Conservation (phyloP, 169 alveolate genomes). For the Plasmodium ovale region DNA sequence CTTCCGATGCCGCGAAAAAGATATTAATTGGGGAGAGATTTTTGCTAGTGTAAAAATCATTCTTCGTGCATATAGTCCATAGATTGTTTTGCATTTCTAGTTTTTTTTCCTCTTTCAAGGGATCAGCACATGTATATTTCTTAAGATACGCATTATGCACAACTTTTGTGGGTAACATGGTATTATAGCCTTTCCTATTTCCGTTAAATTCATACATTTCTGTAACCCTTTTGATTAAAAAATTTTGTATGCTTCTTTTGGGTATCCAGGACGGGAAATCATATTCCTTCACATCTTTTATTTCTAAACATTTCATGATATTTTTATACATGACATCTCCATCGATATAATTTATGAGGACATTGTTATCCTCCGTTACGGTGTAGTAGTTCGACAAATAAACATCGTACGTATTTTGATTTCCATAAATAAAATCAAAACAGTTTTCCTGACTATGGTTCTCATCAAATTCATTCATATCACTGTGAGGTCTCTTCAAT, state of each 20-base stretch:
- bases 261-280: constrained; percentile 77
- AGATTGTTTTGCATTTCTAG: constrained; percentile 15
- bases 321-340: constrained; percentile 68
- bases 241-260: constrained; percentile 55
- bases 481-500: background rate
- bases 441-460: background rate
- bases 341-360: constrained; percentile 56
- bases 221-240: constrained; percentile 38
- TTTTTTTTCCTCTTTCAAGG: background rate
- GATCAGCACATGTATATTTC: background rate
- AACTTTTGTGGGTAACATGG: background rate
- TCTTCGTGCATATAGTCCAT: constrained; percentile 42
- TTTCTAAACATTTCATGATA: constrained; percentile 67
- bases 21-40: constrained; percentile 28
- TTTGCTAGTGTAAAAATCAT: constrained; percentile 11
- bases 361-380: constrained; percentile 51
- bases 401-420: constrained; percentile 71
- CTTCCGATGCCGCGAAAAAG: background rate
- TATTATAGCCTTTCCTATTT: background rate
- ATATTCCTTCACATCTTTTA: constrained; percentile 17
- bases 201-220: constrained; percentile 30
- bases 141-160: background rate
- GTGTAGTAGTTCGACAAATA: constrained; percentile 55
- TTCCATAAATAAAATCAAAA: constrained; percentile 69
- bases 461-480: background rate